Conservation (phyloP, 257 asterid species). For the Hygrophila difformis region DNA sequence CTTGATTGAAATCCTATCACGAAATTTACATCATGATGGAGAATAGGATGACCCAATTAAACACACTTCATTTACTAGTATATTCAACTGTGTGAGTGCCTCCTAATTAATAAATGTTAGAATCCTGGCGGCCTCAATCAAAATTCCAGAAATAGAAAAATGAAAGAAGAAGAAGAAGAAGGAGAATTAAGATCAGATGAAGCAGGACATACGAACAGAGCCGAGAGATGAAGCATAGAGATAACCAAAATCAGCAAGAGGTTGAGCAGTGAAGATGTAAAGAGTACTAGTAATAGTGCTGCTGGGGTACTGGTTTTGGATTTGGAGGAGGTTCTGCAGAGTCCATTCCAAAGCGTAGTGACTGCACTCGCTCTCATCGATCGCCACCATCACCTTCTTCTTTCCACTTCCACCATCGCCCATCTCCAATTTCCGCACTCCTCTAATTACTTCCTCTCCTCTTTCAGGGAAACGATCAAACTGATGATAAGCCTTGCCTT, state of each 20-base stretch:
- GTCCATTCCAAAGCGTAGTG: conserved; percentile 53
- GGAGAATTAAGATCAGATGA: neutral
- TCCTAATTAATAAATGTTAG: too few relatives aligned
- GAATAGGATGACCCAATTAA: too few relatives aligned
- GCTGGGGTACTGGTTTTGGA: too few relatives aligned
- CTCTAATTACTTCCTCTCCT: neutral
- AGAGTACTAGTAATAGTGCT: too few relatives aligned
- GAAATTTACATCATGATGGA: too few relatives aligned
- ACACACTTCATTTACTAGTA: too few relatives aligned
- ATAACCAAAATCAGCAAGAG: conserved; percentile 29
- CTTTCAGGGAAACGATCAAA: too few relatives aligned
- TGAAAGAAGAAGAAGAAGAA: neutral
- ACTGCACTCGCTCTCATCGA: conserved; percentile 57
- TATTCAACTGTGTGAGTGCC: too few relatives aligned
- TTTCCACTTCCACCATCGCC: conserved; percentile 19
- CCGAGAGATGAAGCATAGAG: conserved; percentile 49
- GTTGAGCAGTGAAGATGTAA: conserved; percentile 47
- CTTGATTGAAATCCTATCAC: too few relatives aligned
- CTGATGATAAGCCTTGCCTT: too few relatives aligned
- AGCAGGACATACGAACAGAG: conserved; percentile 33
- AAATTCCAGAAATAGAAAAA: too few relatives aligned
- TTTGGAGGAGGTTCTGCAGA: conserved; percentile 30
- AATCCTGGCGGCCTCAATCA: too few relatives aligned
- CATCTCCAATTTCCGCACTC: conserved; percentile 12
- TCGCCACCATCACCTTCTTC: conserved; percentile 66